Evolutionary conservation across 306 rosid genomes (phyloP), one percentile per base, ranked within the genome.

Genomic region (Acmispon strigosus): DNA sequence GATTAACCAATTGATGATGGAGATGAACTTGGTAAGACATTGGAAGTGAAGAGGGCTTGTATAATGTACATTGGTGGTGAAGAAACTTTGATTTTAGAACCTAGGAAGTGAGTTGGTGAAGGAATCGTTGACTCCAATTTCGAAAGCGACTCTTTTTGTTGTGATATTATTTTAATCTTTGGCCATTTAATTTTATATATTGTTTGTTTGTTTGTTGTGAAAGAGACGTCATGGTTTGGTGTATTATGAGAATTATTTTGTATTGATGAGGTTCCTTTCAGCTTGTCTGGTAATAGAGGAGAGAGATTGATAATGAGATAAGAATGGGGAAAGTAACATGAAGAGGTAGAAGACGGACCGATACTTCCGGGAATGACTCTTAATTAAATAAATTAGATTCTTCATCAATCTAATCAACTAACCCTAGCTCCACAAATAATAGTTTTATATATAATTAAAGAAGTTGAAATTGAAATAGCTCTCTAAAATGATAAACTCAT

Each of bases 91-190:
- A 72, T 62, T 71, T 81, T 36, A 54, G 62, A 68, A 64, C 68
- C 82, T 68, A 56, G 73, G 83, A 76, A 82, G 74, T 55, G 82
- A 78, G 80, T 70, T 83, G 84, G 78, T 82, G 83, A 75, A 66
- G 78, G 86, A 78, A 81, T 76, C 82, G 80, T 85, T 87, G 87
- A 89, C 90, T 70, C 43, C 0, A 45, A 62, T 18, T 58, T 58
- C 49, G 81, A 78, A 75, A 84, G 79, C 50, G 84, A 82, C 74
- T 78, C 36, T 37, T 44, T 81, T 66, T 75, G 62, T 70, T 74
- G 69, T 66, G 58, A 16, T 8, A 43, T 29, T 27, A 27, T 27
- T 27, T 3, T 48, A 78, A 63, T 68, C 24, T 68, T 32, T 8
- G 41, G 44, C 41, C 41, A 75, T 57, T 54, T 52, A 48, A 8